phyloP scores from a whole-genome alignment of 2,329 filamentous ascomycete genomes.

The Remersonia thermophila region DNA sequence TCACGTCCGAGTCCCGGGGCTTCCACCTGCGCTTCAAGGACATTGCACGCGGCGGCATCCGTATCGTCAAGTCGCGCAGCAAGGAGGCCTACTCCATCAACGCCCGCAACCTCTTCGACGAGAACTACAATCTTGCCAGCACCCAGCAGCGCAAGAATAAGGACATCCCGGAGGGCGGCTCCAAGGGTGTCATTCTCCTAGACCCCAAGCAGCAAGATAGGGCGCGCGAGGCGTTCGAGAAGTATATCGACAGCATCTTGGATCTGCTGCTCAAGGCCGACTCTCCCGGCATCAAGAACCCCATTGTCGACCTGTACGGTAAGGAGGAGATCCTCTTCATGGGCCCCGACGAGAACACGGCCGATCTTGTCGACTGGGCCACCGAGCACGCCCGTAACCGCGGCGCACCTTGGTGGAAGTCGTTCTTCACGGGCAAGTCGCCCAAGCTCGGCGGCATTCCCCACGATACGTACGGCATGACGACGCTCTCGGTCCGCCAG shows the following conservation, averaged over 20 bases:
- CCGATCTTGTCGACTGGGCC: conserved; percentile 96
- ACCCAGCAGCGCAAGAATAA: conserved; percentile 99
- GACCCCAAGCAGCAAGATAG: conserved; percentile 93
- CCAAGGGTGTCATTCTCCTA: conserved; percentile 92
- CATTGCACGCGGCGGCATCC: conserved; percentile 91
- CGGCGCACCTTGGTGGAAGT: conserved; percentile 98
- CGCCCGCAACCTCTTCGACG: conserved; percentile 88
- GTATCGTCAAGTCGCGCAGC: conserved; percentile 95
- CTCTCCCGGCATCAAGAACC: conserved; percentile 97
- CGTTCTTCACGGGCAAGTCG: conserved; percentile 98
- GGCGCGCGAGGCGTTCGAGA: conserved; percentile 85
- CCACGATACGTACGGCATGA: conserved; percentile 95
- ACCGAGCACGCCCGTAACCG: conserved; percentile 81
- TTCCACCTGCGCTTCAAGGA: conserved; percentile 98
- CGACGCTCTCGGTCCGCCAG: conserved; percentile 87
- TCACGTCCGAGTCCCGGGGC: conserved; percentile 89
- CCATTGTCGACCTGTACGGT: conserved; percentile 87
- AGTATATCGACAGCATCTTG: conserved; percentile 98
- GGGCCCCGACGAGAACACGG: conserved; percentile 98
- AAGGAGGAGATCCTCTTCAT: conserved; percentile 97
- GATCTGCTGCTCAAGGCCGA: conserved; percentile 81
- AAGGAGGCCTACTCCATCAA: conserved; percentile 95
- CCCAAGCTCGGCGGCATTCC: conserved; percentile 92
- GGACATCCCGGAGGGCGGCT: conserved; percentile 95
- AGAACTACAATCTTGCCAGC: conserved; percentile 96